Percentiles rank a stretch among this genome's conserved stretches.
phyloP scores from a whole-genome alignment of 108 stramenopile genomes.

The Seminavis robusta region DNA sequence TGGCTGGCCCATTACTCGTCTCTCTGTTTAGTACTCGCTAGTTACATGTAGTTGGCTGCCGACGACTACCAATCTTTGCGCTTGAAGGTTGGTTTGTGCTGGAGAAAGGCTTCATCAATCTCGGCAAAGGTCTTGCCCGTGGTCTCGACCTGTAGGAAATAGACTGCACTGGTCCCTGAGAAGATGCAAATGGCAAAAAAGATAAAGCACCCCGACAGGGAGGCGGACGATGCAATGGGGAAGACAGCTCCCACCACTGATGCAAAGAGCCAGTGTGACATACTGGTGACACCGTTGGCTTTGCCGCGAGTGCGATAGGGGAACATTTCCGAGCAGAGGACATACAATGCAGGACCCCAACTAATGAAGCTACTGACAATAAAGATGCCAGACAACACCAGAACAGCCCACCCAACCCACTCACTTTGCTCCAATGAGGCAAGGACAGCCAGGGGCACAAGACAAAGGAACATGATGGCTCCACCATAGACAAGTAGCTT shows the following conservation, averaged over 20 bases:
- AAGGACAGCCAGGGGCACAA: too few relatives aligned
- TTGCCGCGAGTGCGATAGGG: too few relatives aligned
- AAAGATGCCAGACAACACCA: too few relatives aligned
- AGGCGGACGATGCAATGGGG: background rate
- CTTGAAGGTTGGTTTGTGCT: background rate
- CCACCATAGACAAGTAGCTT: too few relatives aligned
- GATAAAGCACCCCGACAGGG: background rate
- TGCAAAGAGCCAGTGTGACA: slow-evolving; percentile 1
- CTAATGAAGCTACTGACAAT: too few relatives aligned
- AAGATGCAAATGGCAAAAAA: background rate
- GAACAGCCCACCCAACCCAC: too few relatives aligned
- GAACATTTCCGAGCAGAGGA: too few relatives aligned
- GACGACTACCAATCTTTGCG: background rate
- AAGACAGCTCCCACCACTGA: slow-evolving; percentile 6
- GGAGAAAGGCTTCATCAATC: background rate
- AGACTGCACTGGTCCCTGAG: background rate
- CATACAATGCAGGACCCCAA: too few relatives aligned
- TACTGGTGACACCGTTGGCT: background rate
- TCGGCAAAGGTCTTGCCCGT: background rate
- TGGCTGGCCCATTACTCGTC: too few relatives aligned
- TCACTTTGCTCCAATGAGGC: too few relatives aligned
- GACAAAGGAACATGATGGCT: too few relatives aligned
- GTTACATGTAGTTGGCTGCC: background rate
- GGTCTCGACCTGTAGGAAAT: background rate
- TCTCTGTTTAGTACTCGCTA: too few relatives aligned